Base-by-base conservation (phyloP, 2,329 filamentous ascomycete species). In the Pseudophaeomoniella oleicola region DNA sequence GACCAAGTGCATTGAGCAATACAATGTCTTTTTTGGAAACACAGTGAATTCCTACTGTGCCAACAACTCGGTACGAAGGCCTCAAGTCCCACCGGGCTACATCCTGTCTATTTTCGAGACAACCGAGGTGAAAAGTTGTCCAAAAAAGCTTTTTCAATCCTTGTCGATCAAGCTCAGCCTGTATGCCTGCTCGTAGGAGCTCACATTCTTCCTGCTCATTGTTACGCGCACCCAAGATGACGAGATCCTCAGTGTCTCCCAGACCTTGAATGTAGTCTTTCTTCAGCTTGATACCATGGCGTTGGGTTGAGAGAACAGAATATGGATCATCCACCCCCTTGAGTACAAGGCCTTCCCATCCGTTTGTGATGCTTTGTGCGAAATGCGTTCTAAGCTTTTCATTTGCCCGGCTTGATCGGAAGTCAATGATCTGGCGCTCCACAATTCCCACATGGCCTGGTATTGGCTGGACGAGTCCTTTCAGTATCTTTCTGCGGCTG, bases 211-310 rank as follows among this genome's bases (percentile, higher is more conserved):
- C 22, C 32, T 34, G 15, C 32, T 15, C 32, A 13, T 34, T 18
- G 16, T 5, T 17, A 13, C 32, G 66, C 11, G 88, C 90, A 18
- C 90, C 90, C 0, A 98, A 65, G 1, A 98, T 90, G 19, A 98
- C 90, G 2, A 98, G 78, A 52, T 98, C 90, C 15, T 98, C 78
- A 2, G 87, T 94, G 60, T 98, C 90, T 36, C 90, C 90, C 2
- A 94, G 78, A 36, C 88, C 87, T 4, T 81, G 71, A 27, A 93
- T 71, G 48, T 92, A 93, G 49, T 90, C 83, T 49, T 85, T 85
- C 56, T 94, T 94, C 30, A 94, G 57, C 57, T 94, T 94, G 49
- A 94, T 82, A 52, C 75, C 80, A 39, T 61, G 65, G 11, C 62
- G 62, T 38, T 60, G 64, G 9, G 62, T 63, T 3, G 55, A 51